Conservation (phyloP, 2,329 filamentous ascomycete genomes). For the Fusarium sp. region DNA sequence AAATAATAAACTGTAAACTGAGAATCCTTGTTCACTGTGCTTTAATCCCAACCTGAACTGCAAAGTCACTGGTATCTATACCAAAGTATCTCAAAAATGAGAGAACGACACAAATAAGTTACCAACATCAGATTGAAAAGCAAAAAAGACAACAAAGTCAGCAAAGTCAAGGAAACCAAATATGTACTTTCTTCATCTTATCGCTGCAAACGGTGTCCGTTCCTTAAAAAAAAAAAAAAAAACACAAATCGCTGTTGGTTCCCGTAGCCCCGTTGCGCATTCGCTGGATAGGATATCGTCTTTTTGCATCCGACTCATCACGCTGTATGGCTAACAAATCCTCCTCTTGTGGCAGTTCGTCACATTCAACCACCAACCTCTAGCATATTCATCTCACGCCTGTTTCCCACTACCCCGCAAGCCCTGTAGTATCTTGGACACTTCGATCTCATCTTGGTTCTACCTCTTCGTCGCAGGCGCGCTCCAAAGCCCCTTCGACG, state of each 20-base stretch:
- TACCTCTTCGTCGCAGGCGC: constrained; percentile 50
- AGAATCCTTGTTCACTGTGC: constrained; percentile 1
- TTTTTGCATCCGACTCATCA: constrained; percentile 1
- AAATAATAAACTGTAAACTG: no score
- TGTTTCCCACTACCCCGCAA: neutral
- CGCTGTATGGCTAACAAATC: neutral
- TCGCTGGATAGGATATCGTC: neutral
- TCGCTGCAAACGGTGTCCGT: constrained; percentile 32
- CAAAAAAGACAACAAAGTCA: no score
- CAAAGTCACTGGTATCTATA: constrained; percentile 33
- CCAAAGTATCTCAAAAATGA: constrained; percentile 13
- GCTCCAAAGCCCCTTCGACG: constrained; percentile 73
- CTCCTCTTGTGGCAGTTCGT: neutral
- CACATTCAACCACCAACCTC: no score
- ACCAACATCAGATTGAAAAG: constrained; percentile 3
- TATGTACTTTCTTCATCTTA: constrained; percentile 6
- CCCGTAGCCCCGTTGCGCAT: neutral
- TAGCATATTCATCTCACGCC: constrained; percentile 9
- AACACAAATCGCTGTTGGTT: constrained; percentile 9
- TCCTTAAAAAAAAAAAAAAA: constrained; percentile 18
- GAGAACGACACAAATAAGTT: constrained; percentile 5
- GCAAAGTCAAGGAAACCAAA: constrained; percentile 16
- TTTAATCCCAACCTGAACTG: constrained; percentile 19
- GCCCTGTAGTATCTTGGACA: neutral
- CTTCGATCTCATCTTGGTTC: constrained; percentile 5